These are phyloP conservation scores for Trematosphaeria pertusa DNA, from an alignment of 2,329 filamentous ascomycete genomes.

Conservation along the genomic window DNA sequence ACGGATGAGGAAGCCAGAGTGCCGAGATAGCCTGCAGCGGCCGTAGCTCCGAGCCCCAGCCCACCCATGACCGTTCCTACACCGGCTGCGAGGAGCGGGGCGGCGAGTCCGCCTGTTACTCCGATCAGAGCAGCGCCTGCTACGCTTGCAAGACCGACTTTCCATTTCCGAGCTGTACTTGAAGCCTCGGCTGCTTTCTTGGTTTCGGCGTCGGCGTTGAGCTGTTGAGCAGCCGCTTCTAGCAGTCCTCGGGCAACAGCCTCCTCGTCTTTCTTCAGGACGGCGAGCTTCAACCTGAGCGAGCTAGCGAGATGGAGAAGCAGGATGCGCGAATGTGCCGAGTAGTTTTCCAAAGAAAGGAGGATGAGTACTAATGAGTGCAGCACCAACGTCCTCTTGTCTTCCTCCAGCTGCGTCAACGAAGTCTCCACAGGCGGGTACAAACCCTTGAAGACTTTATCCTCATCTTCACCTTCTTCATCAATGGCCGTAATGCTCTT, in stretches of 20 bases:
- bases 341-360: constrained; percentile 79
- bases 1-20: constrained; percentile 80
- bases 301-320: constrained; percentile 74
- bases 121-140: constrained; percentile 88
- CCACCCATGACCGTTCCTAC: constrained; percentile 82
- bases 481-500: constrained; percentile 36
- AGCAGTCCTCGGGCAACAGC: constrained; percentile 78
- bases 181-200: constrained; percentile 74
- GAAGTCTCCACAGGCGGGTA: constrained; percentile 51
- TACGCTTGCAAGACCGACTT: constrained; percentile 85
- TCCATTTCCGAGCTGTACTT: constrained; percentile 72
- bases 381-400: constrained; percentile 71
- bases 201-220: constrained; percentile 79
- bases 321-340: constrained; percentile 73
- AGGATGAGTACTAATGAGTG: constrained; percentile 76
- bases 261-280: constrained; percentile 74
- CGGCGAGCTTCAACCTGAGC: constrained; percentile 69
- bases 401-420: constrained; percentile 64
- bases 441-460: constrained; percentile 49
- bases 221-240: constrained; percentile 70
- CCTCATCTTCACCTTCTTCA: constrained; percentile 40
- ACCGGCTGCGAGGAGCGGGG: constrained; percentile 77
- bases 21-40: constrained; percentile 80
- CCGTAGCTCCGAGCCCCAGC: constrained; percentile 74
- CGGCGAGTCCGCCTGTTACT: constrained; percentile 79